phyloP scores from a whole-genome alignment of 352 stramenopile species.

The Ophiocytium majus region DNA sequence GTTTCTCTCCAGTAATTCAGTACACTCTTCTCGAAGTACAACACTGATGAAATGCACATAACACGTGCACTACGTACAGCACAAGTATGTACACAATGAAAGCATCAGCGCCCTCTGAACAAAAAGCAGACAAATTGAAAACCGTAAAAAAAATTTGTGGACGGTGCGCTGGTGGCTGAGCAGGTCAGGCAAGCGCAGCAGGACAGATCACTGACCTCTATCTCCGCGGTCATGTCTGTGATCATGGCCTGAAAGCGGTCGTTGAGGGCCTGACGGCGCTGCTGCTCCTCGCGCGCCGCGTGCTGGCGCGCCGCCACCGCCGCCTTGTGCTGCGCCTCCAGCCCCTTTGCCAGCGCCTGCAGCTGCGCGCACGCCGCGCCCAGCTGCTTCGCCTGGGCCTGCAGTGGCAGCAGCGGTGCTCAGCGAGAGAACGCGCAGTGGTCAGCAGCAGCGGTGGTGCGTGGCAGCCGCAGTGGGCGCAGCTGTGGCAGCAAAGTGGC shows the following conservation, averaged over 20 bases:
- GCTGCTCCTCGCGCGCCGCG: constrained; percentile 12
- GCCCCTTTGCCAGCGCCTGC: not conserved
- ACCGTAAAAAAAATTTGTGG: too few relatives aligned
- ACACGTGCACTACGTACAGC: too few relatives aligned
- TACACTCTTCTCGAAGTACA: too few relatives aligned
- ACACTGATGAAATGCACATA: too few relatives aligned
- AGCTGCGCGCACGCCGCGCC: not conserved
- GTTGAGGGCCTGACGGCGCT: constrained; percentile 1
- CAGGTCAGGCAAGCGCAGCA: too few relatives aligned
- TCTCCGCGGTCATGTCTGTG: constrained; percentile 12
- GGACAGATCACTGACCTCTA: constrained; percentile 16
- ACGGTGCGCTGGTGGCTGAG: too few relatives aligned
- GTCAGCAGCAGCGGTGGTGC: not conserved
- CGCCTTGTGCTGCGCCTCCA: constrained; percentile 10
- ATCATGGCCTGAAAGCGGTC: constrained; percentile 10
- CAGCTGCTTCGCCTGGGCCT: not conserved
- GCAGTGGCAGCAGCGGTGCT: not conserved
- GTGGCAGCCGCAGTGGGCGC: not conserved
- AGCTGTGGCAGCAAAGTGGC: not conserved
- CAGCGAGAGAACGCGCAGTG: too few relatives aligned
- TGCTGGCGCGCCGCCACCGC: not conserved
- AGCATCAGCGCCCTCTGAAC: too few relatives aligned
- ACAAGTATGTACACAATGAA: too few relatives aligned
- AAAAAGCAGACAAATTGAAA: too few relatives aligned
- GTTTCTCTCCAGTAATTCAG: too few relatives aligned